Conservation (phyloP, 345 rosid genomes). For the Euclidium syriacum region DNA sequence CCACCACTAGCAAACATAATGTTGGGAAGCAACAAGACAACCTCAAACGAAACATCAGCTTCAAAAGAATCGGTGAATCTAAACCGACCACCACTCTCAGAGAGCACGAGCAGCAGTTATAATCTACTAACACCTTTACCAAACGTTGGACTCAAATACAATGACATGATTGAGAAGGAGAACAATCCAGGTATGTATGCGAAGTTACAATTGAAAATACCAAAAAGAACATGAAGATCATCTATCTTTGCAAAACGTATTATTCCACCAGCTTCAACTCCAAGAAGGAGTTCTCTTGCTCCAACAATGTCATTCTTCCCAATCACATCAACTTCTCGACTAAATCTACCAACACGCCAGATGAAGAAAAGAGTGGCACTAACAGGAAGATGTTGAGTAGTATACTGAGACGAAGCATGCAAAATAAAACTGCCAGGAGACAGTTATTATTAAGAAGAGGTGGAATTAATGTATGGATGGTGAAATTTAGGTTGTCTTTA, state of each 20-base stretch:
- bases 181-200: constrained; percentile 69
- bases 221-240: constrained; percentile 68
- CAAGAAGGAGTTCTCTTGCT: constrained; percentile 72
- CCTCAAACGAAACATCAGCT: constrained; percentile 31
- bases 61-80: constrained; percentile 40
- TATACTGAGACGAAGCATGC: constrained; percentile 65
- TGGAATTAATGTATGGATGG: constrained; percentile 64
- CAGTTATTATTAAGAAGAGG: constrained; percentile 29
- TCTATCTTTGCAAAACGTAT: constrained; percentile 51
- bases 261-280: constrained; percentile 43
- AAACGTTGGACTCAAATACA: constrained; percentile 34
- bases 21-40: constrained; percentile 40
- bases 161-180: constrained; percentile 67
- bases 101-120: constrained; percentile 33
- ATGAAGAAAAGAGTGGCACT: constrained; percentile 26
- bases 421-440: constrained; percentile 41
- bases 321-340: constrained; percentile 26
- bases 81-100: constrained; percentile 35
- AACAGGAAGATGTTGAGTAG: constrained; percentile 48
- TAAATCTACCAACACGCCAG: constrained; percentile 31
- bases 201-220: constrained; percentile 42
- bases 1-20: constrained; percentile 49
- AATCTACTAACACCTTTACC: constrained; percentile 35
- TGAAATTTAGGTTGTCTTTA: constrained; percentile 56
- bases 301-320: constrained; percentile 51